Percentiles rank a stretch among this genome's conserved stretches.
phyloP scores from a whole-genome alignment of 169 alveolate genomes.

The Plasmodium gaboni region DNA sequence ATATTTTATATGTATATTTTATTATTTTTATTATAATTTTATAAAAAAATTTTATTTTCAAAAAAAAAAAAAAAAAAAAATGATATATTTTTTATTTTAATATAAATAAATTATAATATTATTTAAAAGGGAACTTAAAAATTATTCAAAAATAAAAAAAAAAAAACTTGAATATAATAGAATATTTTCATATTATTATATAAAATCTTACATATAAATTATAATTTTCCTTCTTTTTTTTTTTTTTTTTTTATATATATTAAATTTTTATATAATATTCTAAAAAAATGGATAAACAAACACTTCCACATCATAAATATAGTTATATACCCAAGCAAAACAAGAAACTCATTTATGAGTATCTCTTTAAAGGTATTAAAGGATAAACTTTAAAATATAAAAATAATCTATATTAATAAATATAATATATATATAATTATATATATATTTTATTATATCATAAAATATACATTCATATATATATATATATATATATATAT shows the following conservation, averaged over 20 bases:
- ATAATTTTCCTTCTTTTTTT: not conserved
- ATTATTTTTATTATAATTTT: no score
- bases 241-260: slow-evolving; percentile 3
- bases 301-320: slow-evolving; percentile 78
- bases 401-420: no score
- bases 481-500: not conserved
- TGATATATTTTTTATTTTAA: no score
- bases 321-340: slow-evolving; percentile 87
- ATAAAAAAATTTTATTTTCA: no score
- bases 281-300: slow-evolving; percentile 33
- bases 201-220: no score
- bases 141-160: no score
- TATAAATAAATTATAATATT: no score
- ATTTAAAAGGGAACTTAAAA: no score
- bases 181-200: not conserved
- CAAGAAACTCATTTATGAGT: slow-evolving; percentile 82
- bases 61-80: no score
- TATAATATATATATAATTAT: not conserved
- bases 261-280: not conserved
- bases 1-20: no score
- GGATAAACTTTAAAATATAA: not conserved
- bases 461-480: not conserved
- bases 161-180: no score
- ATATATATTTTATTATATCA: not conserved
- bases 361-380: slow-evolving; percentile 82